A percentile compares a stretch with the other conserved stretches of the same genome.
Conservation (phyloP, 257 asterid genomes). For the Coffea eugenioides region DNA sequence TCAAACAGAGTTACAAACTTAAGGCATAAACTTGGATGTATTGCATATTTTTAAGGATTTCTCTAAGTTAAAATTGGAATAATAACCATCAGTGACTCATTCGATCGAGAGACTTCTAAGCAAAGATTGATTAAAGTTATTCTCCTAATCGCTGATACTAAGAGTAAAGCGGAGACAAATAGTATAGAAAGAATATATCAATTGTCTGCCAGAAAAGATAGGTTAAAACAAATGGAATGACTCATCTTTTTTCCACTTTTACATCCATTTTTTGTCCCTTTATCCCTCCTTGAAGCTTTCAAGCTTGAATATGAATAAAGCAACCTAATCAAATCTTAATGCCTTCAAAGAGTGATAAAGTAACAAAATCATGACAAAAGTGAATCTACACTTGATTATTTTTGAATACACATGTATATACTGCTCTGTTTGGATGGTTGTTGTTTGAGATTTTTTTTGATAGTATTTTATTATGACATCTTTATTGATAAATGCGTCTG, state of each 20-base stretch:
- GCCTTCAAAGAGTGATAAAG: conserved; percentile 32
- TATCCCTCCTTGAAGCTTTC: conserved; percentile 17
- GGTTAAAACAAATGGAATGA: background rate
- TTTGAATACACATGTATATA: background rate
- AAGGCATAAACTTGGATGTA: too few species aligned
- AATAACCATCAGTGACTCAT: background rate
- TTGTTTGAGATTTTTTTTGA: too few species aligned
- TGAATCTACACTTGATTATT: conserved; percentile 1
- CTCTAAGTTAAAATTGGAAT: background rate
- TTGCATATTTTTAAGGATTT: background rate
- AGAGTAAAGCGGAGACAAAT: background rate
- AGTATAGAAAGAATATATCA: background rate
- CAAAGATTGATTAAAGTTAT: background rate
- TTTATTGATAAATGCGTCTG: too few species aligned
- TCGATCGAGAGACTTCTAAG: background rate
- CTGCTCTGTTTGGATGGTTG: too few species aligned
- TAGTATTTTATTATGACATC: too few species aligned
- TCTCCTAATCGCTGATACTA: background rate
- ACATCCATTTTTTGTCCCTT: conserved; percentile 11
- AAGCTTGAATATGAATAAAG: conserved; percentile 3
- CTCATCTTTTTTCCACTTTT: conserved; percentile 2
- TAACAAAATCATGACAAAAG: conserved; percentile 32
- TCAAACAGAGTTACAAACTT: too few species aligned
- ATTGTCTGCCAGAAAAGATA: background rate
- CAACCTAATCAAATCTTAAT: conserved; percentile 20